A percentile compares a stretch with the other conserved stretches of the same genome.
Conservation (phyloP, 345 rosid genomes). For the Arabidopsis arenosa region DNA sequence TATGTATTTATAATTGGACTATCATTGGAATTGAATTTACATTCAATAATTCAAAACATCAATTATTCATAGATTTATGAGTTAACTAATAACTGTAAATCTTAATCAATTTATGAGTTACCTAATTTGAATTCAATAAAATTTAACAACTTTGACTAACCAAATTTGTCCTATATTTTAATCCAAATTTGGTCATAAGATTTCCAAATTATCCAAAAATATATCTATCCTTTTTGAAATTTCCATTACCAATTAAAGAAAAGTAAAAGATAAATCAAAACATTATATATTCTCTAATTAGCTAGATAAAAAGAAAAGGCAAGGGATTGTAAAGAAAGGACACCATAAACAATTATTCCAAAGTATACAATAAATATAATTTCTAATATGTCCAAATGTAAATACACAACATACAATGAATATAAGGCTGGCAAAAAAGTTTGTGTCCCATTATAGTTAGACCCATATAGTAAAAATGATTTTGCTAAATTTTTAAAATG, state of each 20-base stretch:
- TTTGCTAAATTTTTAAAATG: too few relatives aligned
- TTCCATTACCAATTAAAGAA: background rate
- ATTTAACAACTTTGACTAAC: too few relatives aligned
- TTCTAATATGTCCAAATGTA: background rate
- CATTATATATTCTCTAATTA: background rate
- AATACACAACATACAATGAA: background rate
- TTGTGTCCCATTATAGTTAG: background rate
- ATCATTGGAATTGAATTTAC: too few relatives aligned
- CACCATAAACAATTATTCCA: background rate
- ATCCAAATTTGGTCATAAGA: background rate
- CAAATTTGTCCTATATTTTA: background rate
- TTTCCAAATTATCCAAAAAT: background rate
- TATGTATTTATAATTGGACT: too few relatives aligned
- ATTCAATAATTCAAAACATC: too few relatives aligned
- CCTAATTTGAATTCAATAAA: too few relatives aligned
- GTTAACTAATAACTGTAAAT: too few relatives aligned
- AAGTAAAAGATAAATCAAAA: background rate
- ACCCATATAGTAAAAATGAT: background rate
- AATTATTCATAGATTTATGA: too few relatives aligned
- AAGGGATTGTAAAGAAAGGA: background rate
- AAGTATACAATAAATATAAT: background rate
- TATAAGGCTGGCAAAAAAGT: background rate
- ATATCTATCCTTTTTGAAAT: background rate
- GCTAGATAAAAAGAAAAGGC: background rate
- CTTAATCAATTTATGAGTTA: too few relatives aligned